phyloP scores from a whole-genome alignment of 2,329 filamentous ascomycete genomes.

The Rhexocercosporidium sp. region DNA sequence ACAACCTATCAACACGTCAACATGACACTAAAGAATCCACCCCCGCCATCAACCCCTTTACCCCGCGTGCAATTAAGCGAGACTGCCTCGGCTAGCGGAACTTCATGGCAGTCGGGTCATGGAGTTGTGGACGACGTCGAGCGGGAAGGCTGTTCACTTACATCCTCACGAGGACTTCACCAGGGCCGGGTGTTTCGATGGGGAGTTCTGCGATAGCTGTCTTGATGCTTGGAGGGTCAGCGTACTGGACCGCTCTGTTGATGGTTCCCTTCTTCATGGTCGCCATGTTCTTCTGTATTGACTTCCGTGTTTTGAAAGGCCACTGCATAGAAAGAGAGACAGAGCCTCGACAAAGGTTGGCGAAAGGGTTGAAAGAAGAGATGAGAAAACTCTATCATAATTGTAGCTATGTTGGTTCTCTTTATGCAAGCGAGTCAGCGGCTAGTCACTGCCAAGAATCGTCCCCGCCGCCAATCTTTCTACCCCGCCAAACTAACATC shows the following conservation, averaged over 20 bases:
- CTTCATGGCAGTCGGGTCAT: background rate
- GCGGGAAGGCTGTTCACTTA: background rate
- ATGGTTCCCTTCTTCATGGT: background rate
- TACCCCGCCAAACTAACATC: background rate
- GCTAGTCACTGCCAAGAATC: background rate
- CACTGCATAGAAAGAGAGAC: background rate
- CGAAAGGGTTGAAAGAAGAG: background rate
- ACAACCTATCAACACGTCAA: slow-evolving; percentile 6
- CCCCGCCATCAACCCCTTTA: background rate
- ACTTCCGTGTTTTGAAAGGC: background rate
- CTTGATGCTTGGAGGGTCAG: slow-evolving; percentile 11
- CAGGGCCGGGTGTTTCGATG: slow-evolving; percentile 15
- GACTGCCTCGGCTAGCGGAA: background rate
- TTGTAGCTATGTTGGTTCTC: background rate
- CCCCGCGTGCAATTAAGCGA: slow-evolving; percentile 8
- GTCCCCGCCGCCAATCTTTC: background rate
- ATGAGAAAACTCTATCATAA: background rate
- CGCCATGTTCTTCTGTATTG: background rate
- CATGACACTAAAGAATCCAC: background rate
- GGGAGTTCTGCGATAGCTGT: slow-evolving; percentile 15
- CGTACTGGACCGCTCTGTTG: slow-evolving; percentile 19
- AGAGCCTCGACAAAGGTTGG: background rate
- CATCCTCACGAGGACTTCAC: slow-evolving; percentile 23
- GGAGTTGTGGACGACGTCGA: background rate
- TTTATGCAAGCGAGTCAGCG: background rate